Base-by-base conservation (phyloP, 345 rosid species). In the Bruguiera sexangula region DNA sequence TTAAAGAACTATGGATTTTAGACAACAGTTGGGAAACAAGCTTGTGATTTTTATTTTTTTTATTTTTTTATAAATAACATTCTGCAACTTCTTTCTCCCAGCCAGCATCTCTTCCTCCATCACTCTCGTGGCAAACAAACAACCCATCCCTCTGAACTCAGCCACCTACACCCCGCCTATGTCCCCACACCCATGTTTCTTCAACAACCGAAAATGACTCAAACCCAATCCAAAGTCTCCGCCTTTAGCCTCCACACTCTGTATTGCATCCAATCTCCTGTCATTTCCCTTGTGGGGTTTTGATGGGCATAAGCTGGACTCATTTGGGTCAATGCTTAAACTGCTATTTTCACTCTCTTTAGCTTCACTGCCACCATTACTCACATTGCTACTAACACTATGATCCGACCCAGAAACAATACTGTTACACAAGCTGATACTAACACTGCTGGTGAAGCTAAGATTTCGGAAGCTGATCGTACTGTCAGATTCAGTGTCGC, bases 211-310 rank as follows among this genome's bases (percentile, higher is more conserved):
- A 61, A 90, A 90, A 82, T 90, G 91, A 0, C 83, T 80, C 77
- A 88, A 76, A 0, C 83, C 83, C 75, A 90, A 73, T n/a, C 88
- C 86, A 69, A 86, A 37, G 48, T 77, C 88, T 10, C 85, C 86
- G 50, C 86, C 88, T 69, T 69, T 81, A 37, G 67, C 79, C 56
- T 80, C 75, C 19, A 90, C 81, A 70, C 73, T 75, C 67, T 85
- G 89, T 32, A 90, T 84, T 34, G 93, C 93, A n/a, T 88, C 89
- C 93, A 91, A 90, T 61, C 82, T 69, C 48, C 80, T 68, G 67
- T 90, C 96, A 78, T 85, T 90, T 7, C 93, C 91, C 69, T 88
- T 88, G 43, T 90, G 96, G 15, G 96, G 96, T 80, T 89, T 89
- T 65, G 96, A 87, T 5, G 85, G 84, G 75, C 80, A 72, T 54